Conservation (phyloP, 345 rosid species). For the Salix brachista region DNA sequence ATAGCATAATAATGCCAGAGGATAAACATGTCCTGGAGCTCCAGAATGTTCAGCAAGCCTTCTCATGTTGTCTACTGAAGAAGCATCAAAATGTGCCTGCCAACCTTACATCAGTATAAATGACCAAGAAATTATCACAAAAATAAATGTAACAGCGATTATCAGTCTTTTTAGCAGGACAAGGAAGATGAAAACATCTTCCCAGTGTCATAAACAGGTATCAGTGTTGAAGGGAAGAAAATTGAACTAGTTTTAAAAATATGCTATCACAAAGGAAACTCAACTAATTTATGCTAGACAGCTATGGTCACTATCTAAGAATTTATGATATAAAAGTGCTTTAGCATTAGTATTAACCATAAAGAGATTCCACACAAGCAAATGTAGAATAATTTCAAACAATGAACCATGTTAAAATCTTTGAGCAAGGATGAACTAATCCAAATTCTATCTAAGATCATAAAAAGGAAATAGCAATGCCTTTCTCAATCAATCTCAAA, state of each 20-base stretch:
- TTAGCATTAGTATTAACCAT: no score
- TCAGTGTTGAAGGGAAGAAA: not conserved
- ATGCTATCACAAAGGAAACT: not conserved
- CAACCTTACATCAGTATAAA: slow-evolving; percentile 36
- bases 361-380: not conserved
- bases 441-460: not conserved
- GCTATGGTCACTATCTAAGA: not conserved
- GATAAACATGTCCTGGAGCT: slow-evolving; percentile 74
- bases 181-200: not conserved
- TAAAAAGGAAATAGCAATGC: not conserved
- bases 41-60: slow-evolving; percentile 82
- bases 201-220: not conserved
- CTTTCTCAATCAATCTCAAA: no score
- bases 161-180: not conserved
- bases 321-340: not conserved
- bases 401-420: not conserved
- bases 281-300: not conserved
- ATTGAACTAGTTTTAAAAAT: not conserved
- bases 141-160: slow-evolving; percentile 5
- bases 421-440: not conserved
- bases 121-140: slow-evolving; percentile 15
- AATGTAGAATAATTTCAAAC: not conserved
- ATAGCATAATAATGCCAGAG: slow-evolving; percentile 71
- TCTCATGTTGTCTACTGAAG: slow-evolving; percentile 94
- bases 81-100: slow-evolving; percentile 87